Evolutionary conservation across 768 basidiomycete genomes (phyloP).

Genomic region (Candolleomyces aberdarensis): DNA sequence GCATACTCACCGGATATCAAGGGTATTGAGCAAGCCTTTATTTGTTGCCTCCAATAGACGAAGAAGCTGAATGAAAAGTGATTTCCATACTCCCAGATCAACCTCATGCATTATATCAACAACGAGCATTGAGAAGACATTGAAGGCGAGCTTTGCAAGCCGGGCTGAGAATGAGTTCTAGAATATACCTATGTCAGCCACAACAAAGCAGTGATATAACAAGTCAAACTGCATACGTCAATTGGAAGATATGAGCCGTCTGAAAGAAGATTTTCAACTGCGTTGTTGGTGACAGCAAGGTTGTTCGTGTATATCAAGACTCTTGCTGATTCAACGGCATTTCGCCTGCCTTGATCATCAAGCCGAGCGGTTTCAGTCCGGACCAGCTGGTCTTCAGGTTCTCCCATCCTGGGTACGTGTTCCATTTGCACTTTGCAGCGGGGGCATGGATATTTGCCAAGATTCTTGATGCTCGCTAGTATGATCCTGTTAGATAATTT

Average conservation of each 20-base stretch:
- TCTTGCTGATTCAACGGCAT: not conserved
- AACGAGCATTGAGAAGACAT: constrained; percentile 23
- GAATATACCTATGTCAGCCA: not conserved
- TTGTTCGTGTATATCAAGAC: not conserved
- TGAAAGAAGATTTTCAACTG: not conserved
- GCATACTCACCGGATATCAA: constrained; percentile 26
- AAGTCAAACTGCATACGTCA: not conserved
- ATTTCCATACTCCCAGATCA: constrained; percentile 37
- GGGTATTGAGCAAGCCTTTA: constrained; percentile 15
- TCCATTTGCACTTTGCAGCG: constrained; percentile 11
- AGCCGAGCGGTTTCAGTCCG: not conserved
- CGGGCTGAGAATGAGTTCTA: constrained; percentile 31
- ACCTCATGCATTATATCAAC: constrained; percentile 35
- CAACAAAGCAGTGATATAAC: not conserved
- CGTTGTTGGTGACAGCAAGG: not conserved
- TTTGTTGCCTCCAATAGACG: constrained; percentile 24
- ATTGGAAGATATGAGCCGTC: not conserved
- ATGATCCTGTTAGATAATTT: constrained; percentile 18
- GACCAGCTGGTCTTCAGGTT: not conserved
- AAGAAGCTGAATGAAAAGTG: constrained; percentile 30
- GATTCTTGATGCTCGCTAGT: constrained; percentile 18
- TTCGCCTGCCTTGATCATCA: not conserved
- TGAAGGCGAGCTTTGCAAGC: constrained; percentile 16
- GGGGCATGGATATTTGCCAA: constrained; percentile 16
- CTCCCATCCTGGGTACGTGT: constrained; percentile 9